Conservation (phyloP, 1,139 yeast species). For the Yamadazyma triangularis region DNA sequence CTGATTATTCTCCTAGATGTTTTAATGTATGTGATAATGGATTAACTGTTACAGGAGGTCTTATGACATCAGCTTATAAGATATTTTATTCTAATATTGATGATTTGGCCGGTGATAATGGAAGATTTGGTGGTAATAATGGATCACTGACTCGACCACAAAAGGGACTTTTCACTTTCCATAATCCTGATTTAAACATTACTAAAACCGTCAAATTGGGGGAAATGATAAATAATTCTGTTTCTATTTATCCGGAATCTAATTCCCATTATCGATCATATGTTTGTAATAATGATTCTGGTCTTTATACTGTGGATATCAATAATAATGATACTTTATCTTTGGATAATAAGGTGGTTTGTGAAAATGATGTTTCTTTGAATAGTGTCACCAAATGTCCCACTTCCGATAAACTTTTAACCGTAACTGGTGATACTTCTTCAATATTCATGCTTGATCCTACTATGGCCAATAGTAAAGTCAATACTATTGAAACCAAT, state of each 20-base stretch:
- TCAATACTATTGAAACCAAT: slow-evolving; percentile 42
- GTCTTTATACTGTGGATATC: slow-evolving; percentile 63
- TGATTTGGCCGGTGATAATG: slow-evolving; percentile 14
- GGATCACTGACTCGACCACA: slow-evolving; percentile 13
- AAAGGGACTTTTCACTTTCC: slow-evolving; percentile 62
- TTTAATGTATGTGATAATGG: slow-evolving; percentile 53
- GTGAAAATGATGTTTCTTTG: slow-evolving; percentile 37
- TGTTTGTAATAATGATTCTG: slow-evolving; percentile 79
- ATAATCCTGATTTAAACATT: slow-evolving; percentile 44
- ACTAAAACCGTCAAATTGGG: slow-evolving; percentile 60
- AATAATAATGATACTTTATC: slow-evolving; percentile 45
- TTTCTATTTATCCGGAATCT: slow-evolving; percentile 46
- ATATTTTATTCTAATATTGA: slow-evolving; percentile 25
- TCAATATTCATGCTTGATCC: slow-evolving; percentile 37
- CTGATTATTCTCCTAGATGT: slow-evolving; percentile 62
- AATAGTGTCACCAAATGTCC: slow-evolving; percentile 38
- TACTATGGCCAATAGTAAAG: slow-evolving; percentile 12
- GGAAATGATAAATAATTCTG: slow-evolving; percentile 78
- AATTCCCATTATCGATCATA: slow-evolving; percentile 46
- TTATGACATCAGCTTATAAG: slow-evolving; percentile 31
- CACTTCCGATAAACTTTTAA: slow-evolving; percentile 22
- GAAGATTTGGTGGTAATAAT: no score
- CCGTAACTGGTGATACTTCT: slow-evolving; percentile 41
- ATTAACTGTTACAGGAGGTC: slow-evolving; percentile 67
- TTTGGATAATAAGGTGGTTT: slow-evolving; percentile 24